A percentile compares a stretch with the other conserved stretches of the same genome.
These are phyloP conservation scores for Pseudopyricularia cyperi DNA, from an alignment of 2,329 filamentous ascomycete species.

Conservation along the genomic window DNA sequence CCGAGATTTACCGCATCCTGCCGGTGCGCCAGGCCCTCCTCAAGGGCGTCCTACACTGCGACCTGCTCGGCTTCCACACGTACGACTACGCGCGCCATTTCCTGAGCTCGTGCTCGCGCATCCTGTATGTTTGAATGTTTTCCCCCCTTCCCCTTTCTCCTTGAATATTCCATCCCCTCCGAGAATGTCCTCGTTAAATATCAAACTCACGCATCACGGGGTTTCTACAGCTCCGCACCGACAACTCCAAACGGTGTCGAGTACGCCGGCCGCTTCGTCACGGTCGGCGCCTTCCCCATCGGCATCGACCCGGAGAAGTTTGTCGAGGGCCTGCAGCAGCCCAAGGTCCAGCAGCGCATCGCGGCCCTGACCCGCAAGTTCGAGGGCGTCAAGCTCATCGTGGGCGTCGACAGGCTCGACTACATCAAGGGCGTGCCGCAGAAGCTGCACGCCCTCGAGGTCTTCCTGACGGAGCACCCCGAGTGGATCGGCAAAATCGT, in stretches of 20 bases:
- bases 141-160: not conserved
- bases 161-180: not conserved
- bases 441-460: slow-evolving; percentile 90
- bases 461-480: slow-evolving; percentile 91
- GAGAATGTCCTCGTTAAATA: not conserved
- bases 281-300: slow-evolving; percentile 91
- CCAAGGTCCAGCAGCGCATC: slow-evolving; percentile 79
- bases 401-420: slow-evolving; percentile 90
- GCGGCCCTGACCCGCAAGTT: slow-evolving; percentile 78
- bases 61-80: slow-evolving; percentile 94
- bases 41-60: slow-evolving; percentile 78
- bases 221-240: not conserved
- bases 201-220: not conserved
- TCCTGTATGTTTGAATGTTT: slow-evolving; percentile 45
- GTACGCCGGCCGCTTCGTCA: slow-evolving; percentile 76
- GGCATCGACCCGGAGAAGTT: slow-evolving; percentile 98
- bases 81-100: slow-evolving; percentile 99
- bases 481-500: slow-evolving; percentile 98
- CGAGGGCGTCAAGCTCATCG: slow-evolving; percentile 89
- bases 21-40: slow-evolving; percentile 85
- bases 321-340: slow-evolving; percentile 72
- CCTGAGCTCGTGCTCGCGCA: slow-evolving; percentile 88
- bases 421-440: slow-evolving; percentile 99
- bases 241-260: slow-evolving; percentile 81
- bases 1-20: slow-evolving; percentile 90